Conservation (phyloP, 805 yeast species). For the Yamadazyma scolyti region DNA sequence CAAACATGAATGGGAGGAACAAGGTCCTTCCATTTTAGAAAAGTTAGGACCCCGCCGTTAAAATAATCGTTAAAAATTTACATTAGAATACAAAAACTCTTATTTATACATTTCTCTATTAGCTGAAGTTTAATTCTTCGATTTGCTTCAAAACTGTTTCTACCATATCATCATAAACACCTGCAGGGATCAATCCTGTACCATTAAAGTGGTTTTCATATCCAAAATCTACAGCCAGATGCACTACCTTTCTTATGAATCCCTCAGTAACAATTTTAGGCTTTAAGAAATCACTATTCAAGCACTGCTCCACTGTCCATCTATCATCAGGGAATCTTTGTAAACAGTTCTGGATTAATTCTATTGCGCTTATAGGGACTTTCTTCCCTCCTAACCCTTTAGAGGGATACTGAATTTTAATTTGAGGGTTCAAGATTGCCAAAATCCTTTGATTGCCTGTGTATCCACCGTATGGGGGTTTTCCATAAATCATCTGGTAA, state of each 20-base stretch:
- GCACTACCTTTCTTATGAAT: conserved; percentile 66
- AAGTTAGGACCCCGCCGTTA: conserved; percentile 82
- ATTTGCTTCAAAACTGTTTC: conserved; percentile 38
- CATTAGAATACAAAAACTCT: neutral
- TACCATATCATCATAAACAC: conserved; percentile 37
- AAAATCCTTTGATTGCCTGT: conserved; percentile 72
- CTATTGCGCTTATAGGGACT: conserved; percentile 70
- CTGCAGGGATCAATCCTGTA: conserved; percentile 37
- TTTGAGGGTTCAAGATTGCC: conserved; percentile 84
- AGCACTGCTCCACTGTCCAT: conserved; percentile 58
- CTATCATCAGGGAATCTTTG: conserved; percentile 66
- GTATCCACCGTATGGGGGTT: conserved; percentile 82
- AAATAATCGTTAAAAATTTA: neutral
- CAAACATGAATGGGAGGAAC: conserved; percentile 97
- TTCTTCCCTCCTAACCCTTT: conserved; percentile 54
- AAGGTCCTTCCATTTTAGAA: conserved; percentile 78
- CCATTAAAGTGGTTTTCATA: conserved; percentile 35
- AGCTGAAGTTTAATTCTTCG: conserved; percentile 32
- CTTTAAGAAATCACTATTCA: conserved; percentile 61
- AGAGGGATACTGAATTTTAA: conserved; percentile 63
- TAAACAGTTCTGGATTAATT: conserved; percentile 69
- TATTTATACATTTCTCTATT: conserved; percentile 5
- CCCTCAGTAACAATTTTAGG: conserved; percentile 71
- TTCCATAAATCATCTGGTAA: conserved; percentile 92
- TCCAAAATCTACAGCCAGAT: conserved; percentile 76